These are phyloP conservation scores for Martensiomyces pterosporus DNA, from an alignment of 192 early-diverging fungal genomes.

Conservation along the genomic window DNA sequence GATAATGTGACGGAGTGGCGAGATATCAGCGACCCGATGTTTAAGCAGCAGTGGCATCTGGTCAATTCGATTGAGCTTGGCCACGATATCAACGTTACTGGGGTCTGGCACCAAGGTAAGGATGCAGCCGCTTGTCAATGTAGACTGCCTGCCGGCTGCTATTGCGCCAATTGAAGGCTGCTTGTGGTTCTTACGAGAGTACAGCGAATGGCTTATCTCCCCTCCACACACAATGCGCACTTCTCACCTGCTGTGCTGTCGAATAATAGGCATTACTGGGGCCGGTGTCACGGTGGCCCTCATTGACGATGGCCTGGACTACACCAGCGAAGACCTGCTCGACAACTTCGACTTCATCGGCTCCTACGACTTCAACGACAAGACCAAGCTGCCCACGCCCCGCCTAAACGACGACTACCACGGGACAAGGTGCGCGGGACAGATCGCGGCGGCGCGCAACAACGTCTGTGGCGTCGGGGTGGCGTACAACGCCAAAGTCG, in stretches of 20 bases:
- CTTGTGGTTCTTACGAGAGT: too few relatives aligned
- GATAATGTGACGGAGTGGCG: slow-evolving; percentile 15
- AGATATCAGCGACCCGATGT: slow-evolving; percentile 44
- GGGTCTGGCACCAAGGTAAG: slow-evolving; percentile 75
- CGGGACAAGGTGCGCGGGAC: slow-evolving; percentile 96
- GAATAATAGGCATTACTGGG: slow-evolving; percentile 70
- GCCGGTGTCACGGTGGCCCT: slow-evolving; percentile 82
- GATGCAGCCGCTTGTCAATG: too few relatives aligned
- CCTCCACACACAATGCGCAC: background rate
- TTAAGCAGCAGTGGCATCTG: slow-evolving; percentile 51
- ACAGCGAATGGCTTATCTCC: too few relatives aligned
- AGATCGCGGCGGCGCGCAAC: slow-evolving; percentile 91
- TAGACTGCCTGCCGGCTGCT: too few relatives aligned
- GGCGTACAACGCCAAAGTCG: slow-evolving; percentile 81
- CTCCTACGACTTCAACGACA: slow-evolving; percentile 94
- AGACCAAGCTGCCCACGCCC: slow-evolving; percentile 70
- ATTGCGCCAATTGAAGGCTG: too few relatives aligned
- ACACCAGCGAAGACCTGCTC: slow-evolving; percentile 72
- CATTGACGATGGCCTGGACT: slow-evolving; percentile 95
- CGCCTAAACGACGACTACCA: slow-evolving; percentile 76
- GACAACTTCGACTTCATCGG: slow-evolving; percentile 87
- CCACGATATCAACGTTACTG: slow-evolving; percentile 91
- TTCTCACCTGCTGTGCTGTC: slow-evolving; percentile 25
- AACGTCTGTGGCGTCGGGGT: slow-evolving; percentile 91
- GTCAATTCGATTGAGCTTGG: slow-evolving; percentile 53